Base-by-base conservation (phyloP, 1,139 yeast species). In the Pichia sp. region DNA sequence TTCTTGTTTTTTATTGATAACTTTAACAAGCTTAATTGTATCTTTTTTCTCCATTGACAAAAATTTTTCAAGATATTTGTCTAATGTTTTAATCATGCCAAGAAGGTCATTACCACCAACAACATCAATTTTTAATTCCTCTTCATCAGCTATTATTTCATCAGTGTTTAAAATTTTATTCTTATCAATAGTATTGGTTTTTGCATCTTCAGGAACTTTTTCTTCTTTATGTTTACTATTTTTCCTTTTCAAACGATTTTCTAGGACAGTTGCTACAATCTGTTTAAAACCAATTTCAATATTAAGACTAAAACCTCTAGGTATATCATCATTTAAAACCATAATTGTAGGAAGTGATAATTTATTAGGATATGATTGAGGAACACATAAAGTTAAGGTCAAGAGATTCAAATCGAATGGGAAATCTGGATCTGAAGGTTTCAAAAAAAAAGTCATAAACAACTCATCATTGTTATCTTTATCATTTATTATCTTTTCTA, bases 351-450 rank as follows among this genome's bases (percentile, higher is more conserved):
- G 81, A 29, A 56, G 53, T 7, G 57, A 52, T 31, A 56, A 59
- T 31, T 62, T 63, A 38, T 64, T 57, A 0, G 90, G 90, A 58
- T 82, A 84, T 32, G 66, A 66, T 2, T 62, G 58, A 0, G 92
- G 89, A 4, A 85, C 68, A 44, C 72, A 66, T 43, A 85, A 63
- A 47, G 77, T 74, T 34, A 84, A 58, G 45, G 75, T 71, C 48
- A 85, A 68, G 26, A 62, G 58, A 7, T 73, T 74, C 33, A 85
- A 64, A 51, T 81, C 87, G 59, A 73, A 84, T 0, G 90, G 86
- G 60, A 85, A 85, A 39, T 83, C 86, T 0, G 90, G 90, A 60
- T 83, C 92, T 0, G 83, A 72, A 0, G 92, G 90, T 27, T 58
- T 55, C 45, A 75, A 34, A 9, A 64, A 45, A 44, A 66, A 58